Evolutionary conservation across 2,329 filamentous ascomycete species (phyloP).

Genomic region (Aureobasidium uvarum): DNA sequence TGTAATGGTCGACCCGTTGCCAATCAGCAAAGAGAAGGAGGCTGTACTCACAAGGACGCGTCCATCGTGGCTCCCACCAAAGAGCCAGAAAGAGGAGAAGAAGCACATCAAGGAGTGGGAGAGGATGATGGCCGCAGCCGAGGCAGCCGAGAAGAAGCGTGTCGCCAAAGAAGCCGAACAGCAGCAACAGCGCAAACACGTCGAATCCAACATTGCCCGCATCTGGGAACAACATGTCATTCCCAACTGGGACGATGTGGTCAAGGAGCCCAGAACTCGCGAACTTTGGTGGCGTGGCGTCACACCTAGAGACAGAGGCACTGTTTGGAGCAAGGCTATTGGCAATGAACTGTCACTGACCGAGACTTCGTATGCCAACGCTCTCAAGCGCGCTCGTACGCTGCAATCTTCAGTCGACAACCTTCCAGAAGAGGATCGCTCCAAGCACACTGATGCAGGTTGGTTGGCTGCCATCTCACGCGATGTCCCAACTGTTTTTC

Average conservation of each 20-base stretch:
- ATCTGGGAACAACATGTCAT: slow-evolving; percentile 77
- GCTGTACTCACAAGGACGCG: slow-evolving; percentile 73
- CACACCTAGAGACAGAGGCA: slow-evolving; percentile 65
- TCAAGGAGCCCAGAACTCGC: slow-evolving; percentile 65
- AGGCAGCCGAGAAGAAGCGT: slow-evolving; percentile 57
- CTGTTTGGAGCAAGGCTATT: slow-evolving; percentile 68
- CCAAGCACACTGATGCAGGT: slow-evolving; percentile 53
- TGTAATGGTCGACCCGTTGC: slow-evolving; percentile 80
- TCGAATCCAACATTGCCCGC: slow-evolving; percentile 50
- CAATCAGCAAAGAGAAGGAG: slow-evolving; percentile 82
- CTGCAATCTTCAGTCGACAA: slow-evolving; percentile 57
- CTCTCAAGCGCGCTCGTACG: slow-evolving; percentile 64
- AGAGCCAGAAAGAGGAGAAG: slow-evolving; percentile 86
- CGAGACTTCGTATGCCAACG: slow-evolving; percentile 66
- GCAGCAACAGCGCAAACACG: slow-evolving; percentile 52
- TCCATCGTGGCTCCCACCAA: slow-evolving; percentile 81
- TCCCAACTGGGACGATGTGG: slow-evolving; percentile 71
- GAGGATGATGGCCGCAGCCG: slow-evolving; percentile 69
- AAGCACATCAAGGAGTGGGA: slow-evolving; percentile 84
- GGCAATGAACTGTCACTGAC: slow-evolving; percentile 71
- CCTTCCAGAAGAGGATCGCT: slow-evolving; percentile 45
- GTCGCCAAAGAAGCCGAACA: slow-evolving; percentile 52
- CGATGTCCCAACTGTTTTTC: slow-evolving; percentile 67
- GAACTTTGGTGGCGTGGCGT: slow-evolving; percentile 83
- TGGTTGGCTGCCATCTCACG: slow-evolving; percentile 64